Evolutionary conservation across 1,284 basidiomycete genomes (phyloP).

Genomic region (Fomitopsis pinicola): DNA sequence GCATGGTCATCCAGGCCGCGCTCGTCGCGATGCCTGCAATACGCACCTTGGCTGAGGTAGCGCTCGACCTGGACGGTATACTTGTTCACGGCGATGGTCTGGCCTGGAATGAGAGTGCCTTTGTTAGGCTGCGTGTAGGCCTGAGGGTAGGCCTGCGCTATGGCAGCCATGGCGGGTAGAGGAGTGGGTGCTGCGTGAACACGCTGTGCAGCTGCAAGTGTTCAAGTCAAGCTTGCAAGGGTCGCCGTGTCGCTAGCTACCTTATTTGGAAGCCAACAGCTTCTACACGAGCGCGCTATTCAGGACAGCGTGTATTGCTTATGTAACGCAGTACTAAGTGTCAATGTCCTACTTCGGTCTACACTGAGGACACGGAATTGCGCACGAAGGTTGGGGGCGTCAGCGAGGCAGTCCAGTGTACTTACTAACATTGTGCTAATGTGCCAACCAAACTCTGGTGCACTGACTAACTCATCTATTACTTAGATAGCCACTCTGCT

Average conservation of each 20-base stretch:
- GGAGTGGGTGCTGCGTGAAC: not conserved
- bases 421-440: not conserved
- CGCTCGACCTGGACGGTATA: conserved; percentile 83
- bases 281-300: not conserved
- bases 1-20: conserved; percentile 6
- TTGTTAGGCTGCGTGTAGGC: conserved; percentile 38
- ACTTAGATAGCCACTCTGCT: too few species aligned
- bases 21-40: not conserved
- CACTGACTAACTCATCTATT: too few species aligned
- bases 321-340: not conserved
- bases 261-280: not conserved
- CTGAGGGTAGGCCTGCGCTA: conserved; percentile 21
- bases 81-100: conserved; percentile 88
- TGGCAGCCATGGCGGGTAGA: conserved; percentile 30
- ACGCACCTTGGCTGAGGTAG: conserved; percentile 89
- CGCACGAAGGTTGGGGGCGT: too few species aligned
- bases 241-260: not conserved
- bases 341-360: too few species aligned
- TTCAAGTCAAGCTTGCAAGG: not conserved
- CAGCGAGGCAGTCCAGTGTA: too few species aligned
- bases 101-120: conserved; percentile 74
- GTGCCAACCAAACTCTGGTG: too few species aligned
- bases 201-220: not conserved
- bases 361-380: too few species aligned
- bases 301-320: not conserved